phyloP scores from a whole-genome alignment of 2,329 filamentous ascomycete species.

The Pyrenochaeta sp. region DNA sequence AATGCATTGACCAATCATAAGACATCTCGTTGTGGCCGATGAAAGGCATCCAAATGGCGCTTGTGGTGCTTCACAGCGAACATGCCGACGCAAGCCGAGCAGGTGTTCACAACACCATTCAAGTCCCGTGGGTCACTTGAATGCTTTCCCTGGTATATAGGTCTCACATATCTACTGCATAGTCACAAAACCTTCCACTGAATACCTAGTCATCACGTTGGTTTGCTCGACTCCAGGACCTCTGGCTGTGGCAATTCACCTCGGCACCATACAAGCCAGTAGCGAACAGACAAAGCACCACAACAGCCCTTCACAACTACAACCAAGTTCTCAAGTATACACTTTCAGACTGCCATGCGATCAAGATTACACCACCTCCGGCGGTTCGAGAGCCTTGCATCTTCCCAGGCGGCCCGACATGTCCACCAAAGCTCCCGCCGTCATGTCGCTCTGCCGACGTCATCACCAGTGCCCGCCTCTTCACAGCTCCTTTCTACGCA shows the following conservation, averaged over 20 bases:
- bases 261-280: background rate
- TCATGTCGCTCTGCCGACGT: conserved; percentile 36
- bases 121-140: conserved; percentile 14
- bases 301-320: background rate
- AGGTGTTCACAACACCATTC: conserved; percentile 22
- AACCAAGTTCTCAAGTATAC: background rate
- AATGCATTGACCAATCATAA: conserved; percentile 16
- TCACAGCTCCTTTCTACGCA: conserved; percentile 27
- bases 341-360: conserved; percentile 24
- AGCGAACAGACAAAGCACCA: background rate
- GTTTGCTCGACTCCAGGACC: too few relatives aligned
- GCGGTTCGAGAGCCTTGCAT: conserved; percentile 29
- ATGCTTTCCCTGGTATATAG: conserved; percentile 30
- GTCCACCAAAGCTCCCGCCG: conserved; percentile 42
- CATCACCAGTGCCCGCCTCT: conserved; percentile 19
- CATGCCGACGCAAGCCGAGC: conserved; percentile 41
- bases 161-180: conserved; percentile 13
- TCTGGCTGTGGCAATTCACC: conserved; percentile 6
- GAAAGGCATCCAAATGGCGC: conserved; percentile 12
- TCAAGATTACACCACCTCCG: conserved; percentile 30
- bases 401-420: conserved; percentile 29
- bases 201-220: too few relatives aligned
- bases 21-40: conserved; percentile 3
- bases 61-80: too few relatives aligned
- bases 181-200: conserved; percentile 27